Base-by-base conservation (phyloP, 495 filamentous ascomycete species). In the Xylaria venustula region DNA sequence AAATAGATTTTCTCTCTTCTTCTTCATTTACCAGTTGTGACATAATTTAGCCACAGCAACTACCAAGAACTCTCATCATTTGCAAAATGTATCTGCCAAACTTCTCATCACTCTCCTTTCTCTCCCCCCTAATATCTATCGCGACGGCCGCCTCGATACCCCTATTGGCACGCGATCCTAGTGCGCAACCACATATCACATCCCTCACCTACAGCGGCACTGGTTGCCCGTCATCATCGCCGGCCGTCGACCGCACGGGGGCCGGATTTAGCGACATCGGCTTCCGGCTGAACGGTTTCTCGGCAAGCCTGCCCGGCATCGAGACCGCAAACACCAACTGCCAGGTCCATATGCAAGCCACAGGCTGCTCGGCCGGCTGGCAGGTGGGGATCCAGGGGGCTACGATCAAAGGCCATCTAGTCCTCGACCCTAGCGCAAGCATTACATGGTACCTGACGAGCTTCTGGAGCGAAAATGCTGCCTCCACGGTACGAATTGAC, bases 391-490 rank as follows among this genome's bases (percentile, higher is more conserved):
- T 79, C 54, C 64, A 61, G 44, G 63, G 69, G 57, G 75, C 72
- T 42, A 52, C 22, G 37, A 68, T 78, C 47, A 60, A 57, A 19
- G 74, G 75, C n/a, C 73, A 70, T 47, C 51, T 73, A 7, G 62
- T 66, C 1, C 69, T 79, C 7, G 58, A 63, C 36, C 71, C 77
- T 0, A 73, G 72, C 44, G 70, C 74, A 0, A 25, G 41, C 1
- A 49, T 79, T 15, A 69, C 71, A 14, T 72, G 73, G 59, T 77
- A 67, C 54, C 67, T 74, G n/a, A 73, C 72, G 7, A 69, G 72
- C 26, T 79, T 67, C 41, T 79, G 73, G 60, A 77, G 74, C 66
- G 64, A 76, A 68, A 65, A 70, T 25, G 75, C 77, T 2, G 66
- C 49, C 22, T 55, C 63, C n/a, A 73, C 73, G 7, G 77, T 79